Evolutionary conservation across 371 early-diverging fungal genomes (phyloP), one percentile per base, ranked within the genome.

Genomic region (Hamiltosporidium magnivora): DNA sequence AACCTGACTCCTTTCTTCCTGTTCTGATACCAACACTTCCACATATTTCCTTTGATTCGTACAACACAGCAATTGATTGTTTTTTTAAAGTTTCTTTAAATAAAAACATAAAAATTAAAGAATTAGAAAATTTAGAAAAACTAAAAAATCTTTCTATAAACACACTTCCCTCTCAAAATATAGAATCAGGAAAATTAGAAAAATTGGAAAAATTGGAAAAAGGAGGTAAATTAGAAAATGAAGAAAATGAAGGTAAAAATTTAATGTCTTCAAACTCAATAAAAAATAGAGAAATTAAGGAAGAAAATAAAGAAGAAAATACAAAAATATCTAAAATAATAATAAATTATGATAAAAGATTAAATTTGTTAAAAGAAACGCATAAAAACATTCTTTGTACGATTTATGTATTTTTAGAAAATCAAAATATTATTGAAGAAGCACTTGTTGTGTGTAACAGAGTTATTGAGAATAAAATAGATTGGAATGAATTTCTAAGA

Each of bases 401-500:
- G 54, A 64, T 65, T 0, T 58, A 72, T 44, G 4, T 74, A 9
- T 53, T 81, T 6, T 46, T 70, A 44, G 65, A 66, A 54, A 72
- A 79, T 62, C 46, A 72, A 37, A 64, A 60, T 0, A 61, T 73
- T 44, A 60, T 77, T 14, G 38, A 61, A 11, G 53, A 66, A 14
- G 73, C 77, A 11, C 37, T 78, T 44, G 54, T 66, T 6, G 71
- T 78, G 14, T 68, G 76, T 63, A 54, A 54, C 0, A 46, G 41
- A 41, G 74, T 76, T 25, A 54, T 52, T 3, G 62, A 74, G n/a
- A 65, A 71, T 41, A 79, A 69, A 40, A 64, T 82, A 36, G 68
- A 74, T 37, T 80, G 79, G 75, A 54, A 75, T 25, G 76, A 71
- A 14, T 82, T 82, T 72, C 61, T 68, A 36, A 55, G 63, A 53